Percentiles rank a stretch among this genome's conserved stretches.
Evolutionary conservation across 441 rosid genomes (phyloP).

Genomic region (Kokia cookei): DNA sequence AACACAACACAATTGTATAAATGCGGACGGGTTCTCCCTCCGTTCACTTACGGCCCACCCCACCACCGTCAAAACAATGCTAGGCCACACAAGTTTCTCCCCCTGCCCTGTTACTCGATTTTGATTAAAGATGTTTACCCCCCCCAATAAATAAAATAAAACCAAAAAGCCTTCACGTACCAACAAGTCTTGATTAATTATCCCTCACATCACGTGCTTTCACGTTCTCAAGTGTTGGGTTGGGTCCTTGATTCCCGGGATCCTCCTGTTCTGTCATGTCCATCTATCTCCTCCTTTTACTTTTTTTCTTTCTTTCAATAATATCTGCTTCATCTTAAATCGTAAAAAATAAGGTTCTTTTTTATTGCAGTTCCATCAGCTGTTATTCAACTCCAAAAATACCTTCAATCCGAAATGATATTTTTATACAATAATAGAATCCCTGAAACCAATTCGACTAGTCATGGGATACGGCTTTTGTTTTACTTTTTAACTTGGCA

Average conservation of each 20-base stretch:
- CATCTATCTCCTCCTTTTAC: background rate
- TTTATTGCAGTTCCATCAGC: background rate
- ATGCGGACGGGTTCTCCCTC: background rate
- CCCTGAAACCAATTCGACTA: too few species aligned
- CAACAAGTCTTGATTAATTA: background rate
- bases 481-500: background rate
- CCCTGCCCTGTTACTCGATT: too few species aligned
- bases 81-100: too few species aligned
- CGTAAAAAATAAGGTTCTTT: background rate
- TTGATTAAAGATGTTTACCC: background rate
- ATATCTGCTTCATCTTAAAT: background rate
- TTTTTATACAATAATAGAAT: too few species aligned
- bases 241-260: slow-evolving; percentile 3
- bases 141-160: background rate
- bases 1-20: background rate
- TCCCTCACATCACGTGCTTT: background rate
- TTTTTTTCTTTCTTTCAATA: too few species aligned
- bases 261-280: background rate
- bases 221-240: background rate
- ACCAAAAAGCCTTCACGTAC: background rate
- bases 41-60: too few species aligned
- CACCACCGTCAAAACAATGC: too few species aligned
- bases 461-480: too few species aligned
- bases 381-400: too few species aligned
- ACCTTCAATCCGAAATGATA: too few species aligned